phyloP scores from a whole-genome alignment of 164 flowering plant genomes.

The Nymphaea thermarum region DNA sequence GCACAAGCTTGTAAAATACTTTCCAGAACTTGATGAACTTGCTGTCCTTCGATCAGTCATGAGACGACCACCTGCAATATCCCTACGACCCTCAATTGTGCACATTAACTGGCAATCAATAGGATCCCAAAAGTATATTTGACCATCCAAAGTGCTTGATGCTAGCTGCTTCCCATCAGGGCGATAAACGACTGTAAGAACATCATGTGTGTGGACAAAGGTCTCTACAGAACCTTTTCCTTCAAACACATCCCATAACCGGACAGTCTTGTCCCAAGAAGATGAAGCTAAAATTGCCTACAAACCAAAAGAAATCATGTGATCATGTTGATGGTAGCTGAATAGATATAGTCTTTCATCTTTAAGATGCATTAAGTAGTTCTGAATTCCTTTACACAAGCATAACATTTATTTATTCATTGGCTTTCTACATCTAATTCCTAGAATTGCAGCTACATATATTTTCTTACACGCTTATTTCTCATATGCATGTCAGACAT shows the following conservation, averaged over 20 bases:
- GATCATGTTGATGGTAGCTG: background rate
- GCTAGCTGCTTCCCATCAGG: constrained; percentile 98
- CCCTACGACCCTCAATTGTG: constrained; percentile 94
- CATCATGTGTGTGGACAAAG: constrained; percentile 87
- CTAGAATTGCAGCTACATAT: no score
- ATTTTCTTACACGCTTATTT: no score
- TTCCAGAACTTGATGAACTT: constrained; percentile 82
- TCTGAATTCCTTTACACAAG: no score
- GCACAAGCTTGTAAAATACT: constrained; percentile 82
- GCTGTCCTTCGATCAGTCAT: constrained; percentile 96
- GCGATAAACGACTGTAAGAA: constrained; percentile 83
- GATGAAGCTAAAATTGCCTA: constrained; percentile 86
- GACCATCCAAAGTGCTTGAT: constrained; percentile 87
- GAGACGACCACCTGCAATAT: constrained; percentile 92
- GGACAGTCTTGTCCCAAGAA: constrained; percentile 95
- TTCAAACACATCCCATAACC: constrained; percentile 89
- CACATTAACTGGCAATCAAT: constrained; percentile 73
- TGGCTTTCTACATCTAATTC: no score
- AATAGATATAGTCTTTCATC: no score
- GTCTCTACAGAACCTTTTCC: constrained; percentile 92
- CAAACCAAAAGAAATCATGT: background rate
- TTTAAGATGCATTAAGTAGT: no score
- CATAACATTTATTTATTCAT: no score
- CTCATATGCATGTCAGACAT: no score
- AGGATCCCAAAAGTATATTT: constrained; percentile 95